Evolutionary conservation across 768 basidiomycete genomes (phyloP).

Genomic region (Austroboletus eburneus): DNA sequence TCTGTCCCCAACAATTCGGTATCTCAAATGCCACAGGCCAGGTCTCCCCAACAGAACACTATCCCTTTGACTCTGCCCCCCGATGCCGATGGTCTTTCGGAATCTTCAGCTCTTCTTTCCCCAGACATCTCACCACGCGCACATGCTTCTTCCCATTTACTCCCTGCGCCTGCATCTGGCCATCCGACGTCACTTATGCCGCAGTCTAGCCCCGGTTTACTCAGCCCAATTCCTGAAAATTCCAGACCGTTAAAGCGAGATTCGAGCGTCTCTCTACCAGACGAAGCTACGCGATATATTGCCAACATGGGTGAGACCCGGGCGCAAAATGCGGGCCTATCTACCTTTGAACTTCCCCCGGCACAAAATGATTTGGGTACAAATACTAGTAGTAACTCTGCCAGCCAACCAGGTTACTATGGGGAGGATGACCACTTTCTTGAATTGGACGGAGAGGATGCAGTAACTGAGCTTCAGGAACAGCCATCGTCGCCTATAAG

Average conservation of each 20-base stretch:
- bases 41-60: slow-evolving; percentile 8
- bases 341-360: background rate
- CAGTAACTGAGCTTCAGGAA: slow-evolving; percentile 12
- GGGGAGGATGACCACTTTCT: slow-evolving; percentile 54
- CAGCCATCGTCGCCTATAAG: slow-evolving; percentile 7
- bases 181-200: slow-evolving; percentile 15
- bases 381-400: slow-evolving; percentile 2
- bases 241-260: slow-evolving; percentile 49
- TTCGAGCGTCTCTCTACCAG: slow-evolving; percentile 67
- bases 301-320: slow-evolving; percentile 66
- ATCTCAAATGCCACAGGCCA: slow-evolving; percentile 3
- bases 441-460: slow-evolving; percentile 47
- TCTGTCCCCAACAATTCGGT: slow-evolving; percentile 3
- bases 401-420: slow-evolving; percentile 11
- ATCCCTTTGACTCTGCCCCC: background rate
- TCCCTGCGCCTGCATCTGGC: slow-evolving; percentile 11
- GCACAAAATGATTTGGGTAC: background rate
- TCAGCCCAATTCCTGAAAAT: slow-evolving; percentile 28
- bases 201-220: slow-evolving; percentile 12
- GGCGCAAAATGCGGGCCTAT: slow-evolving; percentile 31
- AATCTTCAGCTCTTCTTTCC: slow-evolving; percentile 11
- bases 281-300: slow-evolving; percentile 73
- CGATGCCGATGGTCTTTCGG: slow-evolving; percentile 1
- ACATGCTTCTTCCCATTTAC: slow-evolving; percentile 9
- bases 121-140: slow-evolving; percentile 22